Evolutionary conservation across 352 stramenopile species (phyloP).

Genomic region (Globisporangium nunn): DNA sequence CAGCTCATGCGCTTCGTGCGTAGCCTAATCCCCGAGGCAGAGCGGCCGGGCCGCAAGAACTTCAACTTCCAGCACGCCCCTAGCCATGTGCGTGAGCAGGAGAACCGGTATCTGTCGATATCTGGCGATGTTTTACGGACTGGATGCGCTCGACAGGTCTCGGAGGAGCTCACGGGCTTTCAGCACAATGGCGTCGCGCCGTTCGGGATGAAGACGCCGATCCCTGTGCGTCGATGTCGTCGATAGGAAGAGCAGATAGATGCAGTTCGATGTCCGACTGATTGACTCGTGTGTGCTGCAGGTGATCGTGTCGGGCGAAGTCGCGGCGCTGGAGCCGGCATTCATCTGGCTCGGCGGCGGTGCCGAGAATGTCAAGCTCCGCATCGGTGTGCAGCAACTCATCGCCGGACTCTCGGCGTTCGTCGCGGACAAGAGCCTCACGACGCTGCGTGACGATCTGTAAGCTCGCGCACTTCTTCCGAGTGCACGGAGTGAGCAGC

Average conservation of each 20-base stretch:
- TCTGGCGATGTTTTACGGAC: neutral
- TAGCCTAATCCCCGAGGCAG: constrained; percentile 38
- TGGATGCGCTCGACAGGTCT: constrained; percentile 21
- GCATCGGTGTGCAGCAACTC: constrained; percentile 61
- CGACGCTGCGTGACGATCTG: constrained; percentile 28
- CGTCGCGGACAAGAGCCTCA: constrained; percentile 49
- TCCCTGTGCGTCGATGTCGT: constrained; percentile 35
- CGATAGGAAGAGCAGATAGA: neutral
- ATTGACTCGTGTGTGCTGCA: constrained; percentile 13
- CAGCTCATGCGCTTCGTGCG: constrained; percentile 80
- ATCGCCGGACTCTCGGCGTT: constrained; percentile 38
- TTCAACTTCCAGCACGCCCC: constrained; percentile 87
- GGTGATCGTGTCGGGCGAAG: constrained; percentile 61
- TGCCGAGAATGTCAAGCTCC: constrained; percentile 71
- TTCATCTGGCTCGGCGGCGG: constrained; percentile 82
- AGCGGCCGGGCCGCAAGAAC: constrained; percentile 61
- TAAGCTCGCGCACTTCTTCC: neutral
- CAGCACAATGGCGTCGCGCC: constrained; percentile 78
- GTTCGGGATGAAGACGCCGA: constrained; percentile 65
- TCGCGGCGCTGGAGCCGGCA: constrained; percentile 35
- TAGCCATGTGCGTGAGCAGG: constrained; percentile 24
- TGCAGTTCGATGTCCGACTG: neutral
- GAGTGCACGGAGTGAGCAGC: neutral
- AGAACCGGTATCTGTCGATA: neutral
- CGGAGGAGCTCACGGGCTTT: constrained; percentile 76